Base-by-base conservation (phyloP, 192 early-diverging fungal species). In the Mortierella claussenii region DNA sequence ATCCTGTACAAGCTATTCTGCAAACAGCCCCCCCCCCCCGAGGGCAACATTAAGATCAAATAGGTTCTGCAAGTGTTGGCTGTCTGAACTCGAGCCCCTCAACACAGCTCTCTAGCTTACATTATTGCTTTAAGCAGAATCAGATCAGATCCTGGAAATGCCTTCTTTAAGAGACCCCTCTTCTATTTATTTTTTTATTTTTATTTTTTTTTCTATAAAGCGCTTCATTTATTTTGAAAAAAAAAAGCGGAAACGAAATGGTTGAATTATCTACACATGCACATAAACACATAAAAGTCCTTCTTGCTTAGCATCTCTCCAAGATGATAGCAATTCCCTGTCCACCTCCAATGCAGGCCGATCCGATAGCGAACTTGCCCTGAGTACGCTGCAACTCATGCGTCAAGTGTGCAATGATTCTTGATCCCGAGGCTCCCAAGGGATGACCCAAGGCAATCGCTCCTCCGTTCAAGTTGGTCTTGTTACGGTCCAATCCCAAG, bases 261-360 rank as follows among this genome's bases (percentile, higher is more conserved):
- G 34, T 42, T 48, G 6, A 60, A 62, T n/a, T n/a, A n/a, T 45
- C 43, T 45, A 45, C 43, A 45, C 4, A 45, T n/a, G n/a, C n/a
- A n/a, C n/a, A n/a, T n/a, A n/a, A n/a, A n/a, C n/a, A n/a, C n/a
- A n/a, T n/a, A n/a, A n/a, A n/a, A n/a, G n/a, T 40, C 13, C 13
- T 40, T 40, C 13, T 40, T 40, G 8, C 33, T 54, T 69, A 66
- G 37, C 46, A 65, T 62, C 60, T 58, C 64, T 60, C 56, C 44
- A 69, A 42, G 30, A 71, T 30, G 20, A 55, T 40, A 56, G 59
- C 50, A 34, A 78, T 81, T 82, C 85, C 82, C 84, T 82, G 69
- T 21, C 97, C 96, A 78, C 96, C 96, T 60, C 97, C 97, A 68
- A 97, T 97, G 80, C 97, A 98, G 33, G 96, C 96, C 47, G 95